Evolutionary conservation across 176 grass and related monocot genomes (phyloP), one percentile per base, ranked within the genome.

Genomic region (Phoenix roebelenii): DNA sequence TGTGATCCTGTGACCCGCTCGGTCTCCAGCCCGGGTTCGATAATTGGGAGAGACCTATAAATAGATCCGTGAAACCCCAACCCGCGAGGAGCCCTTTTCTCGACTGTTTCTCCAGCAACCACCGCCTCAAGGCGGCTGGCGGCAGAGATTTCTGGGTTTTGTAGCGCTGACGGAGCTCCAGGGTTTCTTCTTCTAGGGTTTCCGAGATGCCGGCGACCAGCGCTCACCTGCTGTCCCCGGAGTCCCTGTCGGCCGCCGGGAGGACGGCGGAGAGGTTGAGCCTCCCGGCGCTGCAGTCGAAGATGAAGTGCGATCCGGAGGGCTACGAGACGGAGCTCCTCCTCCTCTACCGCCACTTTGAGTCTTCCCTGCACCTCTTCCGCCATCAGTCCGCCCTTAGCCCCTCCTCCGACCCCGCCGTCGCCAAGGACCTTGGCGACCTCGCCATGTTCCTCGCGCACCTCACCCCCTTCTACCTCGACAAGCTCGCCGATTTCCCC

Each of bases 241-340:
- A 97, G 55, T 77, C 87, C 23, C 72, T 78, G 14, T 77, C 81
- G 0, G 84, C 78, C 0, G 60, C 87, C 3, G 75, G 75, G 1
- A 67, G 63, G 3, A 16, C 16, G 52, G 76, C 51, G 71, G 84
- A 87, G 48, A 63, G 76, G 28, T 65, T 88, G 2, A 97, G 69
- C 72, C 81, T 97, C 2, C 92, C 87, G 12, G 18, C 59, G 29
- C 78, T 97, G 1, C 93, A 97, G 71, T 83, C 78, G 4, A 97
- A 88, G 87, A 97, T 97, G 87, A 97, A 97, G 76, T 74, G 83
- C 49, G 87, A 91, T 65, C 93, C 93, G 19, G 84, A 83, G 52
- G 87, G 87, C 39, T 97, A 97, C 87, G 84, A 80, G 63, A 73
- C 76, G 53, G 92, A 97, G 74, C 75, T 97, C 17, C 64, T 75